Conservation (phyloP, 73 alveolate genomes). For the Paramecium sonneborni region DNA sequence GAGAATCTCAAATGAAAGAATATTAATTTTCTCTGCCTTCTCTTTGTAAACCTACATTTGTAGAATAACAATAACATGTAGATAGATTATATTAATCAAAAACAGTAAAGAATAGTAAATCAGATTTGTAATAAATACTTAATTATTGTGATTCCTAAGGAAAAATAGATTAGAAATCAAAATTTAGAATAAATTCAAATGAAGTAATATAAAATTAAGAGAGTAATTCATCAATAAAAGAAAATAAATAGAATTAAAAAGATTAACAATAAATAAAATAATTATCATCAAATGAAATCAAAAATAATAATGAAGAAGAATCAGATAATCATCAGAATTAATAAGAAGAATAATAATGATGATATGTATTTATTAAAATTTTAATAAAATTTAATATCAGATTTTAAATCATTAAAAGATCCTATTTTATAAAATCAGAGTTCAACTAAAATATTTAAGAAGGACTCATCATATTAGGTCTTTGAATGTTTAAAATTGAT, state of each 20-base stretch:
- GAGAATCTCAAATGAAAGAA: background rate
- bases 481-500: background rate
- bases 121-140: background rate
- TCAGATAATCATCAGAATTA: background rate
- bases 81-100: background rate
- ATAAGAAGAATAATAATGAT: background rate
- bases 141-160: background rate
- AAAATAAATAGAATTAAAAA: background rate
- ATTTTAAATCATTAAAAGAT: background rate
- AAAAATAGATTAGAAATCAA: background rate
- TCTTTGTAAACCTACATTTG: background rate
- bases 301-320: background rate
- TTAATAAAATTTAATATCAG: background rate
- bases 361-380: background rate
- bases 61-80: background rate
- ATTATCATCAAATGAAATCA: background rate
- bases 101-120: background rate
- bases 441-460: background rate
- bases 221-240: background rate
- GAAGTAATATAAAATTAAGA: background rate
- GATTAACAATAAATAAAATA: background rate
- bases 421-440: background rate
- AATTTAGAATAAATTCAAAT: background rate
- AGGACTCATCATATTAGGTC: background rate
- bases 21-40: background rate